A percentile compares a stretch with the other conserved stretches of the same genome.
These are phyloP conservation scores for Geosmithia flava DNA, from an alignment of 2,329 filamentous ascomycete genomes.

Conservation along the genomic window DNA sequence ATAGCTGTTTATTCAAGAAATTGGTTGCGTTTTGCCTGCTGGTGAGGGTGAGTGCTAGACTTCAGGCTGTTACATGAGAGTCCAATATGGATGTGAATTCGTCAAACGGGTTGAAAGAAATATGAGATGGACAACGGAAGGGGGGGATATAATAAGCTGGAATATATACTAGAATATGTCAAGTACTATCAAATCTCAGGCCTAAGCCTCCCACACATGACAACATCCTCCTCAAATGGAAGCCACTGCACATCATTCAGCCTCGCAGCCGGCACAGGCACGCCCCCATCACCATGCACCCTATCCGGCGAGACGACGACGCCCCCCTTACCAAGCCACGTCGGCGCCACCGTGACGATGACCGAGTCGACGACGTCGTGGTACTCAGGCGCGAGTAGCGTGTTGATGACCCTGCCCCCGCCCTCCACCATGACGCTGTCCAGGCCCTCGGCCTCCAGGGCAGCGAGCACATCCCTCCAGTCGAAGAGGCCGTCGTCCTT, in stretches of 20 bases:
- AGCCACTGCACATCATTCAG: slow-evolving; percentile 60
- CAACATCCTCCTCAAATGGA: slow-evolving; percentile 70
- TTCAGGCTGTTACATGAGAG: too few species aligned
- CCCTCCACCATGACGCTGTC: slow-evolving; percentile 86
- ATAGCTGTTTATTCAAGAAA: too few species aligned
- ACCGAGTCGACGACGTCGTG: slow-evolving; percentile 59
- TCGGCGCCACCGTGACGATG: slow-evolving; percentile 81
- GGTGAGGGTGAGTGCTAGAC: too few species aligned
- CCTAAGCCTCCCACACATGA: slow-evolving; percentile 53
- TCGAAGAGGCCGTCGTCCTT: slow-evolving; percentile 31
- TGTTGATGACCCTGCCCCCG: slow-evolving; percentile 71
- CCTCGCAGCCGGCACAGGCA: slow-evolving; percentile 47
- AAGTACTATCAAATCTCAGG: slow-evolving; percentile 6
- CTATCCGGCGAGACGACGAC: slow-evolving; percentile 65
- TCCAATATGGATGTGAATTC: too few species aligned
- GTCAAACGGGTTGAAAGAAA: too few species aligned
- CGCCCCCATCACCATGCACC: slow-evolving; percentile 33
- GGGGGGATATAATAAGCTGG: too few species aligned
- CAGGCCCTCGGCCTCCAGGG: slow-evolving; percentile 47
- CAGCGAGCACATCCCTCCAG: slow-evolving; percentile 53
- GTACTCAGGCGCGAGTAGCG: slow-evolving; percentile 53
- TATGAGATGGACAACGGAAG: too few species aligned
- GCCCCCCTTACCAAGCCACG: slow-evolving; percentile 75
- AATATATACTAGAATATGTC: too few species aligned
- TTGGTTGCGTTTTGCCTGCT: too few species aligned